phyloP scores from a whole-genome alignment of 2,329 filamentous ascomycete species.

The Fusarium scirpi region DNA sequence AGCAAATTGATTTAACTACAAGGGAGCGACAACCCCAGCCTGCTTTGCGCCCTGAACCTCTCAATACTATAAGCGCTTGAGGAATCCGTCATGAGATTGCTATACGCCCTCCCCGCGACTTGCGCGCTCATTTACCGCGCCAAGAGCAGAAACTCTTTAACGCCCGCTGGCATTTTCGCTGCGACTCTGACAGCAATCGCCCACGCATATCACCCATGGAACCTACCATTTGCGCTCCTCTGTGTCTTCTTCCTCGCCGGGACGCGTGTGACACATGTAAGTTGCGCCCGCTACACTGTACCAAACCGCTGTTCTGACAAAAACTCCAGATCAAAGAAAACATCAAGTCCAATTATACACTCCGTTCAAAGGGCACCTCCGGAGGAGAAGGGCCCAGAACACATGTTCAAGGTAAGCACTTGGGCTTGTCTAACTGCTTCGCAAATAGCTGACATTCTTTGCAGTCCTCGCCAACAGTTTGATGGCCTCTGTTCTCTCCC shows the following conservation, averaged over 20 bases:
- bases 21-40: conserved; percentile 7
- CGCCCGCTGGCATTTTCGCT: conserved; percentile 77
- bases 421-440: neutral
- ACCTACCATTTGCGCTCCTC: conserved; percentile 87
- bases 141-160: conserved; percentile 80
- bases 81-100: conserved; percentile 63
- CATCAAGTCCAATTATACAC: conserved; percentile 83
- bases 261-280: conserved; percentile 83
- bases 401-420: conserved; percentile 76
- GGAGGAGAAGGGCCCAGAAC: conserved; percentile 87
- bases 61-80: conserved; percentile 18
- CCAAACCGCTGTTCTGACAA: conserved; percentile 28
- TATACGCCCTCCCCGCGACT: conserved; percentile 69
- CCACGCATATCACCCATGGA: conserved; percentile 94
- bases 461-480: conserved; percentile 86
- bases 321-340: conserved; percentile 80
- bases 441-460: conserved; percentile 8
- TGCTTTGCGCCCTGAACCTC: conserved; percentile 9
- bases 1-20: conserved; percentile 11
- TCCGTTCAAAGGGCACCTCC: conserved; percentile 77
- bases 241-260: conserved; percentile 89
- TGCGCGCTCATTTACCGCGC: conserved; percentile 74
- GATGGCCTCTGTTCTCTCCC: conserved; percentile 74
- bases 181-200: conserved; percentile 80
- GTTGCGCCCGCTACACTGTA: conserved; percentile 6